Evolutionary conservation across 2,329 filamentous ascomycete genomes (phyloP).

Genomic region (Calonectria crousiana): DNA sequence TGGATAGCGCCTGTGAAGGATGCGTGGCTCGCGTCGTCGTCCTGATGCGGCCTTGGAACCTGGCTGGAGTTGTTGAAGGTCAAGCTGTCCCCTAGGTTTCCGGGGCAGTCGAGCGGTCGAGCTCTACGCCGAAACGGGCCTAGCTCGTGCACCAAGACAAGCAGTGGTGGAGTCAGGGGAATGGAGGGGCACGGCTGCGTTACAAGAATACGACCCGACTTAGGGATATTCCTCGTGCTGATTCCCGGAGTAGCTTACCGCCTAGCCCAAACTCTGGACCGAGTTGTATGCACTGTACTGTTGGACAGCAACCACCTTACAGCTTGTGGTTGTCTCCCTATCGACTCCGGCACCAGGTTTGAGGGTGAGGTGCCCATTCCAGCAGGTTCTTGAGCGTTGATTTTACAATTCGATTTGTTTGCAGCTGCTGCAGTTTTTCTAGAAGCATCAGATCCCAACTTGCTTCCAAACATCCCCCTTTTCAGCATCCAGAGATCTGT

Average conservation of each 20-base stretch:
- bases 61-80: conserved; percentile 41
- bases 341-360: conserved; percentile 2
- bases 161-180: conserved; percentile 35
- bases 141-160: conserved; percentile 31
- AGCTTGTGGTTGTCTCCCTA: conserved; percentile 11
- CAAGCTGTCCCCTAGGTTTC: conserved; percentile 45
- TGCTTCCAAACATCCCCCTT: background rate
- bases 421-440: background rate
- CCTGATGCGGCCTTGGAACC: conserved; percentile 39
- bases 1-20: conserved; percentile 15
- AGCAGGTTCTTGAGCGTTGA: background rate
- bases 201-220: conserved; percentile 36
- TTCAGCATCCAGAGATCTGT: conserved; percentile 1
- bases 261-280: conserved; percentile 9
- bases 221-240: conserved; percentile 28
- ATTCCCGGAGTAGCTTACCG: conserved; percentile 17
- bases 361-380: background rate
- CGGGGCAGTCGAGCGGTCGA: conserved; percentile 27
- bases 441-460: background rate
- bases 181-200: conserved; percentile 41
- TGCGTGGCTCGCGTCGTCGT: conserved; percentile 19
- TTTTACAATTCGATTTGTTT: background rate
- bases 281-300: conserved; percentile 24
- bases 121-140: conserved; percentile 41
- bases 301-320: conserved; percentile 4